These are phyloP conservation scores for Phytophthora megakarya DNA, from an alignment of 352 stramenopile genomes.

Conservation along the genomic window DNA sequence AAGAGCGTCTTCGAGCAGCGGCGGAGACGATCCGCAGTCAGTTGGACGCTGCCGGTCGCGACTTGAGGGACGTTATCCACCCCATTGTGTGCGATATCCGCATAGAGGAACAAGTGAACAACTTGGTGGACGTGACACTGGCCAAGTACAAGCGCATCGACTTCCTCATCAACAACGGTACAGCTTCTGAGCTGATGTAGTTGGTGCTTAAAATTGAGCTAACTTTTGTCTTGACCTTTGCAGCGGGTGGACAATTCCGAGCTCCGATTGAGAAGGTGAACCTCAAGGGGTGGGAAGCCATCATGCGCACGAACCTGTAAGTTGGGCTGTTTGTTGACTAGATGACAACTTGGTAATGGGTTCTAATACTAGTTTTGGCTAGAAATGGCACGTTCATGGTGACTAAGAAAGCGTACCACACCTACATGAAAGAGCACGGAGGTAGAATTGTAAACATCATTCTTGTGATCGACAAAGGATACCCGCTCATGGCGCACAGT, in stretches of 20 bases:
- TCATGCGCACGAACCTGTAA: constrained; percentile 93
- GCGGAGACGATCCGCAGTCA: constrained; percentile 61
- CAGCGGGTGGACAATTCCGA: constrained; percentile 93
- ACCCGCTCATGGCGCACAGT: constrained; percentile 91
- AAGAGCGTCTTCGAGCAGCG: constrained; percentile 60
- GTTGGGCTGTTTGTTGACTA: not conserved
- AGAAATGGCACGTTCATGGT: constrained; percentile 92
- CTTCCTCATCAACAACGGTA: constrained; percentile 94
- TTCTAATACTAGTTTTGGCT: not conserved
- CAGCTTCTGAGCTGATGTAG: not conserved
- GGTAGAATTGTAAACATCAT: constrained; percentile 96
- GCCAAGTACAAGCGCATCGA: constrained; percentile 86
- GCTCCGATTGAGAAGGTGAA: constrained; percentile 88
- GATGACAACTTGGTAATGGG: not conserved
- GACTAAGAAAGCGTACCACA: constrained; percentile 91
- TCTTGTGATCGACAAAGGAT: constrained; percentile 93
- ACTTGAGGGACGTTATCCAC: constrained; percentile 50
- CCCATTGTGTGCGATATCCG: constrained; percentile 78
- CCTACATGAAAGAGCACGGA: constrained; percentile 94
- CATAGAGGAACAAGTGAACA: constrained; percentile 70
- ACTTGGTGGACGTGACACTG: constrained; percentile 74
- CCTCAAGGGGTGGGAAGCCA: constrained; percentile 90
- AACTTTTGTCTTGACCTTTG: constrained; percentile 1
- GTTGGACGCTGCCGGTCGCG: constrained; percentile 40
- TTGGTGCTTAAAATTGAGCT: not conserved